A percentile compares a stretch with the other conserved stretches of the same genome.
These are phyloP conservation scores for Bonia amplexicaulis DNA, from an alignment of 176 grass and related monocot species.

Conservation along the genomic window DNA sequence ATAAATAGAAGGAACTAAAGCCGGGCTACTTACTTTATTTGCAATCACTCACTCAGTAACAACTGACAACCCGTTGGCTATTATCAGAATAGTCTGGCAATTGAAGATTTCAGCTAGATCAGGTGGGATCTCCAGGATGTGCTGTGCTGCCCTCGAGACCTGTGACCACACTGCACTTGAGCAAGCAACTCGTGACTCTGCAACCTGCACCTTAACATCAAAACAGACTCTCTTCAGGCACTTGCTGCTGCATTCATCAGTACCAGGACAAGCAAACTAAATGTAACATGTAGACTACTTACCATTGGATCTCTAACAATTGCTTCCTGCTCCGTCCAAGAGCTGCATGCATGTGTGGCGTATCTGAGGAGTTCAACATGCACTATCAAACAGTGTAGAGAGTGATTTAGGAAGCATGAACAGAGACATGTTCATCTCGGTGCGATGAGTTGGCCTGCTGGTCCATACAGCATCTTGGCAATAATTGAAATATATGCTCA, in stretches of 20 bases:
- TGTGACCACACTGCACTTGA: constrained; percentile 6
- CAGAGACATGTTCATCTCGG: not conserved
- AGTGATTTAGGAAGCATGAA: constrained; percentile 5
- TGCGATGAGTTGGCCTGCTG: not conserved
- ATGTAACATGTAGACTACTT: not conserved
- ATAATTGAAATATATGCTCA: not conserved
- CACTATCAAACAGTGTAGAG: not conserved
- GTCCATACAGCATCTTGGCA: constrained; percentile 5
- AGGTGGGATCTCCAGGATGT: constrained; percentile 12
- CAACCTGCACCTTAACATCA: constrained; percentile 9
- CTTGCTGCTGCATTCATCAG: constrained; percentile 1
- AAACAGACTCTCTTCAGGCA: constrained; percentile 4
- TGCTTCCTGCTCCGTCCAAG: not conserved
- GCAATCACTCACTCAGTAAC: not conserved
- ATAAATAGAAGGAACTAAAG: not conserved
- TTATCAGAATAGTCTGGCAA: constrained; percentile 2
- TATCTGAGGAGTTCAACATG: not conserved
- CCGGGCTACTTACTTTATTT: not conserved
- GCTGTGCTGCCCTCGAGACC: not conserved
- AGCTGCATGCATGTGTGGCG: constrained; percentile 4
- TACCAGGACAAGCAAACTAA: constrained; percentile 7
- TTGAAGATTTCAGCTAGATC: constrained; percentile 26
- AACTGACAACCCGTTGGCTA: not conserved
- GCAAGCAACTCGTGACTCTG: constrained; percentile 33
- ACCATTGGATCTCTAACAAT: not conserved